Evolutionary conservation across 2,329 filamentous ascomycete species (phyloP), one percentile per base, ranked within the genome.

Genomic region (Claviceps arundinis): DNA sequence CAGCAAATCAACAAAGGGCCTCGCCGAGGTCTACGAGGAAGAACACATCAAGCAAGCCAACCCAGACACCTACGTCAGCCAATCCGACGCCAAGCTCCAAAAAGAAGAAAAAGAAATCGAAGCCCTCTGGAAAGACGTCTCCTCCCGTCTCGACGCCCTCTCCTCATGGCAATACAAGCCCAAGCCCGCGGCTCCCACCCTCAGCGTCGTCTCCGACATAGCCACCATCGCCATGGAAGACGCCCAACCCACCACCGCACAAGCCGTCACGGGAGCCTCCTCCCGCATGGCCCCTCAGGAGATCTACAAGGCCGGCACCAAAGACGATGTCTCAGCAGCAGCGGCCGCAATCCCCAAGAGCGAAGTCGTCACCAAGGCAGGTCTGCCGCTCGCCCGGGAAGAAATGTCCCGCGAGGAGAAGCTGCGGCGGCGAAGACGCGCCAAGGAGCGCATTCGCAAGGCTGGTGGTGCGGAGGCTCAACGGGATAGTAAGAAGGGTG

Each of bases 111-210:
- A 80, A 54, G 89, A 95, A 64, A 85, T 97, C 51, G 82, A 85
- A 61, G 75, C 74, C 34, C 73, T 96, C 61, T 98, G 93, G 89
- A 85, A 81, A 59, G 84, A 87, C 38, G 76, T 96, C 50, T 83
- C 79, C 62, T 79, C 78, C 46, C 87, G 88, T 56, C 81, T 98
- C 52, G 93, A 98, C 68, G 81, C 87, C 26, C 81, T 98, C 56
- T 90, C 84, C 68, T 95, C 87, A 65, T 95, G 89, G 84, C 87
- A 96, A 70, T 96, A 95, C 78, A 90, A 88, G 68, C 93, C 93
- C 51, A 94, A 90, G 71, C 84, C 87, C 11, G 78, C 84, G 2
- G 85, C 85, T 50, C 81, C 88, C n/a, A 80, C 81, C 46, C 80
- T 98, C 56, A 90, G 87, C 44, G 86, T 96, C 52, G 85, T 96